Percentiles rank a stretch among this genome's conserved stretches.
These are phyloP conservation scores for Cladosporium sp. DNA, from an alignment of 2,329 filamentous ascomycete species.

Conservation along the genomic window DNA sequence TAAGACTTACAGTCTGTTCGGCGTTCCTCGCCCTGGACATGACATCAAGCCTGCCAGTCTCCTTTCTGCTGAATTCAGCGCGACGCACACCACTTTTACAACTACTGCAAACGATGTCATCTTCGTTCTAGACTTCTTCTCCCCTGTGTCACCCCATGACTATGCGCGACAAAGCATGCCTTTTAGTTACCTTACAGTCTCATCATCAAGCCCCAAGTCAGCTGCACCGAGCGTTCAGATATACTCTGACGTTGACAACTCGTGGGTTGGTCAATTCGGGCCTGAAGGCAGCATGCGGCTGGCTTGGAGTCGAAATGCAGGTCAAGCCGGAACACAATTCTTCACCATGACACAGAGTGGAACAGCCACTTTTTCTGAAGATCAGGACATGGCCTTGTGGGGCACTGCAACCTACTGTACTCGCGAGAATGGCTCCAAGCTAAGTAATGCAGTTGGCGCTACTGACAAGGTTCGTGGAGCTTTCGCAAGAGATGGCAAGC, in stretches of 20 bases:
- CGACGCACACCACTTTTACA: slow-evolving; percentile 40
- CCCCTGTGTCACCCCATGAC: slow-evolving; percentile 40
- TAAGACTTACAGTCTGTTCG: slow-evolving; percentile 40
- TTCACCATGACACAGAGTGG: slow-evolving; percentile 33
- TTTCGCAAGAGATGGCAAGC: slow-evolving; percentile 32
- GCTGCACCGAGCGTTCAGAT: slow-evolving; percentile 33
- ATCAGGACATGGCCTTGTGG: slow-evolving; percentile 40
- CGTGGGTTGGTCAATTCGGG: slow-evolving; percentile 37
- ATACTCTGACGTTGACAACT: slow-evolving; percentile 42
- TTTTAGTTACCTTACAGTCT: slow-evolving; percentile 42
- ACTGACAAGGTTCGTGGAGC: slow-evolving; percentile 25
- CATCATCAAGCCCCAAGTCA: slow-evolving; percentile 23
- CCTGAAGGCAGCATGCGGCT: slow-evolving; percentile 14
- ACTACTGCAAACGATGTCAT: slow-evolving; percentile 34
- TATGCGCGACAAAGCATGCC: slow-evolving; percentile 42
- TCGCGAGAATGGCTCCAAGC: slow-evolving; percentile 21
- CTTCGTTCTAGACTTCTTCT: slow-evolving; percentile 42
- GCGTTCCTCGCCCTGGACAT: slow-evolving; percentile 28
- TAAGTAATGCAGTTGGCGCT: slow-evolving; percentile 32
- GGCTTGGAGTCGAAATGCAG: slow-evolving; percentile 14
- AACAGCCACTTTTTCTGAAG: slow-evolving; percentile 32
- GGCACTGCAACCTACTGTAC: slow-evolving; percentile 40
- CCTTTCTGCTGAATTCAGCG: slow-evolving; percentile 36
- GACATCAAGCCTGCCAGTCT: slow-evolving; percentile 33
- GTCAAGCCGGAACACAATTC: slow-evolving; percentile 23